Base-by-base conservation (phyloP, 129 eudicot genomes). In the Pittosporum tobira region DNA sequence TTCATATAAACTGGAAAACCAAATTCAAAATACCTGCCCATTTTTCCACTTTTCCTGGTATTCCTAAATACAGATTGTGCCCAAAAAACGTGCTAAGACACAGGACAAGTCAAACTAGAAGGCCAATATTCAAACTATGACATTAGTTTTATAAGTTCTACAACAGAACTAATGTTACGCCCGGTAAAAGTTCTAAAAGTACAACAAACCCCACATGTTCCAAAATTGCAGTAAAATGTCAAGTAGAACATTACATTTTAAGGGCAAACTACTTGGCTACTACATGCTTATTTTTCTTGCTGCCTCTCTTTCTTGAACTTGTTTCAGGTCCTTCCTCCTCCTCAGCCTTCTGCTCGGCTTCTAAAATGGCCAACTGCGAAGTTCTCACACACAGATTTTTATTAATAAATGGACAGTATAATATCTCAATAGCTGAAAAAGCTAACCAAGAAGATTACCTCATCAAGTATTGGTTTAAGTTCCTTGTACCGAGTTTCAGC, bases 271-370 rank as follows among this genome's bases (percentile, higher is more conserved):
- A 87, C 63, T 79, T 82, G 43, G 86, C 66, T 59, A 75, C 80
- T 48, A 77, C 24, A 27, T 56, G 71, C 61, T 78, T 80, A 75
- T 71, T 75, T 68, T 77, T 90, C 72, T 81, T 91, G 82, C 62
- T 63, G 52, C 81, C 82, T 66, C 82, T 84, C 79, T 76, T 91
- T 62, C 83, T 78, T 4, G 83, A 58, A 60, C 84, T 91, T 24
- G 83, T 61, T 64, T 86, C 96, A 48, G 98, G 87, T 34, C 78
- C 95, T 80, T 83, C 94, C 31, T 68, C 96, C 77, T 91, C 98
- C 72, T 86, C 98, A 4, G 87, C 95, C 71, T 91, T 91, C 70
- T 91, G 98, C 64, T 91, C 98, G 4, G 84, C 98, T 73, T 91
- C 98, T 55, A 91, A 63, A 3, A 80, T 43, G 0, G 90, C 96